Conservation (phyloP, 148 eudicot genomes). For the Pharnaceum exiguum region DNA sequence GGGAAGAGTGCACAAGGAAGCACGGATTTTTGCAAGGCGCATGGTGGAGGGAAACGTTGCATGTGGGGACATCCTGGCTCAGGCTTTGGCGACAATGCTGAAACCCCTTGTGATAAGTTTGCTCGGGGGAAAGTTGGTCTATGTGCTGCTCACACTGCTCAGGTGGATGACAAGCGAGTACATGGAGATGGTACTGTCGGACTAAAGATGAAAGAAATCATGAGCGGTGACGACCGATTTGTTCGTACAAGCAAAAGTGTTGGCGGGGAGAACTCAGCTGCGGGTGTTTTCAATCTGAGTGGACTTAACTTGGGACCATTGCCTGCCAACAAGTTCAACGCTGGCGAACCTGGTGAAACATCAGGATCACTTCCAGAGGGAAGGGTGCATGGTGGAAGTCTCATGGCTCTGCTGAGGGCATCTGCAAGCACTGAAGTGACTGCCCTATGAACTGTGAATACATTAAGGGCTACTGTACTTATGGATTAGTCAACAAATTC, state of each 20-base stretch:
- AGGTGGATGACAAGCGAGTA: constrained; percentile 34
- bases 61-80: constrained; percentile 50
- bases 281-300: constrained; percentile 3
- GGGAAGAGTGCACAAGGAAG: constrained; percentile 77
- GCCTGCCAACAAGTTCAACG: constrained; percentile 3
- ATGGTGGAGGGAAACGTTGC: constrained; percentile 80
- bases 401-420: constrained; percentile 56
- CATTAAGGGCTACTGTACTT: no score
- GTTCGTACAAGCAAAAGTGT: background rate
- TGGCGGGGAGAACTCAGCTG: background rate
- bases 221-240: background rate
- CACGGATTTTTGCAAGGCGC: constrained; percentile 76
- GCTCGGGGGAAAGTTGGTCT: constrained; percentile 67
- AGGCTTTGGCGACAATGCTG: constrained; percentile 23
- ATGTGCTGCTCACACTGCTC: constrained; percentile 51
- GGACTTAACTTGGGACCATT: constrained; percentile 6
- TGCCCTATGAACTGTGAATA: no score
- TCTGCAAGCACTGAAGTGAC: constrained; percentile 4
- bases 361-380: constrained; percentile 51
- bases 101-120: constrained; percentile 46
- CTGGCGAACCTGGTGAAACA: constrained; percentile 5
- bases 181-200: constrained; percentile 30
- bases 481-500: no score
- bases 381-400: constrained; percentile 67
- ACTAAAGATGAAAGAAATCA: constrained; percentile 28